phyloP scores from a whole-genome alignment of 768 basidiomycete genomes.

The Leucosporidium scottii region DNA sequence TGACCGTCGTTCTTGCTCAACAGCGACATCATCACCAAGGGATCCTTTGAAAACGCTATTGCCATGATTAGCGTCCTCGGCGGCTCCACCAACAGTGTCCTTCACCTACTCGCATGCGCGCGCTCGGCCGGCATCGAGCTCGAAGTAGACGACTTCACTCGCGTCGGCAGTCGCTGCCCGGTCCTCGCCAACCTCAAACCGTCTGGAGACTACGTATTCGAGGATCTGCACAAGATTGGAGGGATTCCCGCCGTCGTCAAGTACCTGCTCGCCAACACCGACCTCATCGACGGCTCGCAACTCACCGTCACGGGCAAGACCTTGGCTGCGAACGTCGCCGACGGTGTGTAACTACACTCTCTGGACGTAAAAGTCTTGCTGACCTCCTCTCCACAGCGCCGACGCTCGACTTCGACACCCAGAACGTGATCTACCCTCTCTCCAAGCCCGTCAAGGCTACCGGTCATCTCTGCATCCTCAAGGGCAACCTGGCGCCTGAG shows the following conservation, averaged over 20 bases:
- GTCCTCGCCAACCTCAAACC: conserved; percentile 53
- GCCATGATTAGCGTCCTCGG: conserved; percentile 62
- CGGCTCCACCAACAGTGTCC: conserved; percentile 65
- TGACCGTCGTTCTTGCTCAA: not conserved
- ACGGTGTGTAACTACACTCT: conserved; percentile 62
- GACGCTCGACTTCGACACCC: conserved; percentile 41
- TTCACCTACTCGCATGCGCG: conserved; percentile 49
- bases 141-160: conserved; percentile 68
- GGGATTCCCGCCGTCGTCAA: conserved; percentile 69
- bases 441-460: conserved; percentile 75
- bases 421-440: conserved; percentile 67
- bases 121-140: conserved; percentile 67
- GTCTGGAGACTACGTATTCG: conserved; percentile 77
- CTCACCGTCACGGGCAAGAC: conserved; percentile 90
- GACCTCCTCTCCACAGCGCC: not conserved
- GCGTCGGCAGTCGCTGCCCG: conserved; percentile 66
- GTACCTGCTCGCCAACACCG: conserved; percentile 3
- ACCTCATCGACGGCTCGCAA: conserved; percentile 2
- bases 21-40: conserved; percentile 58
- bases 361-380: no score
- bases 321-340: conserved; percentile 43
- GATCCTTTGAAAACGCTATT: conserved; percentile 76
- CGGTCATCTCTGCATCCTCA: conserved; percentile 78
- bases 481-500: conserved; percentile 80
- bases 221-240: conserved; percentile 77